phyloP scores from a whole-genome alignment of 257 asterid species.

The Plantago ovata region DNA sequence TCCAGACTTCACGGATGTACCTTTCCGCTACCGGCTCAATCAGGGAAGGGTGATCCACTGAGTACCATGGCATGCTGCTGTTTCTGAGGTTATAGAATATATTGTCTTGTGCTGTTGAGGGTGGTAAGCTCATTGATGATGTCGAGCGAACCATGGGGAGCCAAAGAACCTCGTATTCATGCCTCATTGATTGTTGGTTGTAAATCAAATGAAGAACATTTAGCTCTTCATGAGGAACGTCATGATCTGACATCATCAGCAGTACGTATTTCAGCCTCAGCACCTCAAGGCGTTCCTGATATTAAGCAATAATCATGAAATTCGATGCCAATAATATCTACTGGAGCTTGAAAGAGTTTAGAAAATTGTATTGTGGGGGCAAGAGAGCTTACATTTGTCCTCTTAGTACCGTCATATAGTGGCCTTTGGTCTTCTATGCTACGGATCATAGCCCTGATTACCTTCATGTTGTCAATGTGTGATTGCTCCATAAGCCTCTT shows the following conservation, averaged over 20 bases:
- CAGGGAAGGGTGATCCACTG: conserved; percentile 61
- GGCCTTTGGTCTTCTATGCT: conserved; percentile 40
- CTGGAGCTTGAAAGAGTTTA: not conserved
- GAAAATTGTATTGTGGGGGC: not conserved
- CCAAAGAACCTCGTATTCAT: conserved; percentile 84
- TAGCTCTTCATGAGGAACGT: conserved; percentile 63
- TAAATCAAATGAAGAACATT: conserved; percentile 70
- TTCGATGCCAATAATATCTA: not conserved
- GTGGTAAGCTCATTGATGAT: conserved; percentile 15
- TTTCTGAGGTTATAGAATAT: conserved; percentile 41
- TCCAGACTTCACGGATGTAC: conserved; percentile 56
- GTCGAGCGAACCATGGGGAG: conserved; percentile 54
- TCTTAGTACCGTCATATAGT: conserved; percentile 36
- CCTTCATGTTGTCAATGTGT: conserved; percentile 55
- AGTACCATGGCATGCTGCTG: conserved; percentile 76
- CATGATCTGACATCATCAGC: conserved; percentile 67
- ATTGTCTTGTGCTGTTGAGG: conserved; percentile 19
- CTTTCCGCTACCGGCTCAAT: conserved; percentile 57
- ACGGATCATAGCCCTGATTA: conserved; percentile 38
- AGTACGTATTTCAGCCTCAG: conserved; percentile 63
- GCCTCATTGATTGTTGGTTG: conserved; percentile 40
- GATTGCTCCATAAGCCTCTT: conserved; percentile 34
- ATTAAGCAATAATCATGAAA: not conserved
- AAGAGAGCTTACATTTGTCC: conserved; percentile 25
- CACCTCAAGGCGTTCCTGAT: conserved; percentile 59